phyloP scores from a whole-genome alignment of 192 early-diverging fungal genomes.

The Chytriomyces sp. region DNA sequence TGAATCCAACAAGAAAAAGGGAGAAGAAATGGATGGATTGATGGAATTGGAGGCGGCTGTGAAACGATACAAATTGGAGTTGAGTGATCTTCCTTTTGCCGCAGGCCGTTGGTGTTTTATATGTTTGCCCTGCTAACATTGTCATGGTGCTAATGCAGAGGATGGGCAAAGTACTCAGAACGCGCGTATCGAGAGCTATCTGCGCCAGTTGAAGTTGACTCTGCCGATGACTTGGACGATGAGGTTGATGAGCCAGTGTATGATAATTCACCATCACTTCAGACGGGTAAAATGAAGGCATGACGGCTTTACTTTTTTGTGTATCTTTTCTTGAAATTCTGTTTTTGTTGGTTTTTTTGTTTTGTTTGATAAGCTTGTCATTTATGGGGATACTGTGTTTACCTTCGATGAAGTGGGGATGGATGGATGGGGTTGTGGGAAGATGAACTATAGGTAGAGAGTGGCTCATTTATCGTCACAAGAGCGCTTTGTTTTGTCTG shows the following conservation, averaged over 20 bases:
- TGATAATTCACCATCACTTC: conserved; percentile 20
- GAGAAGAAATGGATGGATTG: not conserved
- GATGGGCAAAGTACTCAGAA: conserved; percentile 38
- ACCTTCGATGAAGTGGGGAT: not conserved
- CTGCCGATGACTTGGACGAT: conserved; percentile 28
- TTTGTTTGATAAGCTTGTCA: not conserved
- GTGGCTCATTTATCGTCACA: not conserved
- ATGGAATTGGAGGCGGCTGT: conserved; percentile 16
- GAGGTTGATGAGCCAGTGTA: conserved; percentile 17
- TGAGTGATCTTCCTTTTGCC: conserved; percentile 4
- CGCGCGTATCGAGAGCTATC: conserved; percentile 36
- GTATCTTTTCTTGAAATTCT: too few relatives aligned
- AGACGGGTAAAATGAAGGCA: conserved; percentile 15
- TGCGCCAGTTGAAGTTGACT: conserved; percentile 21
- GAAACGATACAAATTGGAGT: conserved; percentile 34
- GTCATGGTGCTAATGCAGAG: conserved; percentile 4
- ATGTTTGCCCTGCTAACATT: not conserved
- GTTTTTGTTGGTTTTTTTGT: not conserved
- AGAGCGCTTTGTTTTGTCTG: too few relatives aligned
- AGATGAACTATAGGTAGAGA: not conserved
- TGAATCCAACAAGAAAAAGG: not conserved
- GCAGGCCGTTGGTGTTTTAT: not conserved
- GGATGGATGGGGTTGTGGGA: not conserved
- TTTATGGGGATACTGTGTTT: not conserved
- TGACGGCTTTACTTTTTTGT: not conserved